These are phyloP conservation scores for Botrytis fabae DNA, from an alignment of 2,329 filamentous ascomycete genomes.

Conservation along the genomic window DNA sequence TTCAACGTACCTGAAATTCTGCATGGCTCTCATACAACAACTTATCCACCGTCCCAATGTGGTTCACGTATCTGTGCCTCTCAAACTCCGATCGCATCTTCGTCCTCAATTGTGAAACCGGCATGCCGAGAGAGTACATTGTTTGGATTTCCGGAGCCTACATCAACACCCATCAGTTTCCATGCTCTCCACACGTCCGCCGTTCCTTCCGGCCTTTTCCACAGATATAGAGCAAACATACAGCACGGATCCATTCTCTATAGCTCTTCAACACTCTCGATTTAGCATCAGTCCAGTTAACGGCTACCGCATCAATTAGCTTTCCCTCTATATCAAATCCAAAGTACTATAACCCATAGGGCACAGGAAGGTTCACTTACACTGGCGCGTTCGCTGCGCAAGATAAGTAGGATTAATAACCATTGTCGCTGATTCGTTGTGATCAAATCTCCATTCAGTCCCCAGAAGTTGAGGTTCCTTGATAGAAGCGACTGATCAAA, in stretches of 20 bases:
- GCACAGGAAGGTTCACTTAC: slow-evolving; percentile 51
- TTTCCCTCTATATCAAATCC: slow-evolving; percentile 44
- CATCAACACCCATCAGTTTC: slow-evolving; percentile 13
- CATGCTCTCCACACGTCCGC: not conserved
- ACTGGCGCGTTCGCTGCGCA: slow-evolving; percentile 75
- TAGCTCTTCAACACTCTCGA: slow-evolving; percentile 85
- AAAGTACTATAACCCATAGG: not conserved
- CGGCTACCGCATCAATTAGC: slow-evolving; percentile 63
- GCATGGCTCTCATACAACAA: slow-evolving; percentile 86
- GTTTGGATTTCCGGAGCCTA: slow-evolving; percentile 95
- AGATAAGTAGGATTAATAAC: slow-evolving; percentile 93
- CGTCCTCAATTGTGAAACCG: slow-evolving; percentile 82
- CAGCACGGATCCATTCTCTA: slow-evolving; percentile 92
- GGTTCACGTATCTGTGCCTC: slow-evolving; percentile 88
- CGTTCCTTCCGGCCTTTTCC: not conserved
- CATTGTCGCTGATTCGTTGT: slow-evolving; percentile 53
- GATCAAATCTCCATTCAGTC: slow-evolving; percentile 11
- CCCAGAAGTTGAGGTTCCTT: slow-evolving; percentile 20
- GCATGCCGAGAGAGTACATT: slow-evolving; percentile 93
- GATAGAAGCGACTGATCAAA: slow-evolving; percentile 18
- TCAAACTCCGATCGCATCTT: slow-evolving; percentile 97
- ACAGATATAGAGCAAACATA: slow-evolving; percentile 51
- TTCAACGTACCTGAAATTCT: slow-evolving; percentile 77
- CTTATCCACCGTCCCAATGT: slow-evolving; percentile 84
- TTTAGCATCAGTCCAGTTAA: slow-evolving; percentile 87